Percentiles rank a stretch among this genome's conserved stretches.
Conservation (phyloP, 208 protist species). For the Trypanosomatidae sp. region DNA sequence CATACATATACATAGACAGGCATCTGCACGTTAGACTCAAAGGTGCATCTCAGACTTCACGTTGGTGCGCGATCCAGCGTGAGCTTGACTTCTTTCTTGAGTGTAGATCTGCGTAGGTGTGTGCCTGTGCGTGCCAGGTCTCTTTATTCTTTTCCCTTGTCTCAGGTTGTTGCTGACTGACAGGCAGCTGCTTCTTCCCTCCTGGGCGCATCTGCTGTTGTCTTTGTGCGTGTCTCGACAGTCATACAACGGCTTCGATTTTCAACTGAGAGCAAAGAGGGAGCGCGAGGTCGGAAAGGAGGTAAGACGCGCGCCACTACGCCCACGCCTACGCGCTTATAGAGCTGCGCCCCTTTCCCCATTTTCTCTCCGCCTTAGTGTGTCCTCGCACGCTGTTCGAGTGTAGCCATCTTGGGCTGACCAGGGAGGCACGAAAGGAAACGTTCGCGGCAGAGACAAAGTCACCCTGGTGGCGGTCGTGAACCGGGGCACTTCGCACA, state of each 20-base stretch:
- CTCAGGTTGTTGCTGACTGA: neutral
- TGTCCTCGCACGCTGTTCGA: neutral
- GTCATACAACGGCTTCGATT: neutral
- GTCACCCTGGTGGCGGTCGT: neutral
- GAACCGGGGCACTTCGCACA: neutral
- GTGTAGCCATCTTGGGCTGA: neutral
- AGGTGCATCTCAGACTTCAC: neutral
- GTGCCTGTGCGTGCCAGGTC: neutral
- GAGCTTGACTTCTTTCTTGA: neutral
- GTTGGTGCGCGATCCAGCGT: neutral
- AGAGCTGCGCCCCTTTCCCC: neutral
- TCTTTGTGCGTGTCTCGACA: neutral
- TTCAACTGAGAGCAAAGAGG: neutral
- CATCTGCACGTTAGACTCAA: conserved; percentile 7
- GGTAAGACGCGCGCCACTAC: neutral
- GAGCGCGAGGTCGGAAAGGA: neutral
- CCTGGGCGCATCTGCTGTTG: neutral
- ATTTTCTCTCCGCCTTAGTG: neutral
- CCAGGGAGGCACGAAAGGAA: neutral
- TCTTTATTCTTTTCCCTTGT: neutral
- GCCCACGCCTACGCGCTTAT: neutral
- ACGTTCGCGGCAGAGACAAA: neutral
- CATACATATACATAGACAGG: neutral
- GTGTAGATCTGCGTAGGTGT: neutral
- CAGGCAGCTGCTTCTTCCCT: neutral